These are phyloP conservation scores for Nannochloropsis salina DNA, from an alignment of 108 stramenopile species.

Conservation along the genomic window DNA sequence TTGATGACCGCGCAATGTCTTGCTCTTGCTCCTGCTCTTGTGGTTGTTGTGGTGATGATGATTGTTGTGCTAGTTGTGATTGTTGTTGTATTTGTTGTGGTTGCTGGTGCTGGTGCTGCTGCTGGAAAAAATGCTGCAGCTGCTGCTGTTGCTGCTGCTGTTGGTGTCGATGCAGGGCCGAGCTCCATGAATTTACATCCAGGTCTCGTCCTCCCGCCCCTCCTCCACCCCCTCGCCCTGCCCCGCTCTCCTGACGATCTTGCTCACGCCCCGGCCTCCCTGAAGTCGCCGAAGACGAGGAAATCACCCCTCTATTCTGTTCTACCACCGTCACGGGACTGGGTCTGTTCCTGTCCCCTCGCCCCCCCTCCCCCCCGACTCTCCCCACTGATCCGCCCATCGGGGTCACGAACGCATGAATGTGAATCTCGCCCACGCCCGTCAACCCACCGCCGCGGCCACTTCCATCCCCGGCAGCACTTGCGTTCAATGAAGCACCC, in stretches of 20 bases:
- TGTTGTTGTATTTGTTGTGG: neutral
- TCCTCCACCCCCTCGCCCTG: neutral
- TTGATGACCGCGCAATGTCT: neutral
- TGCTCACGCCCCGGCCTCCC: no score
- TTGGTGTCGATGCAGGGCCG: neutral
- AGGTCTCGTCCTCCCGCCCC: neutral
- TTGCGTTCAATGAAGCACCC: neutral
- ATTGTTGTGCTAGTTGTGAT: neutral
- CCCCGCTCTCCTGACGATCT: no score
- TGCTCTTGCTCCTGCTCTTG: neutral
- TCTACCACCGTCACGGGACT: no score
- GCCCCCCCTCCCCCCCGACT: neutral
- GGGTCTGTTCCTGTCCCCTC: neutral
- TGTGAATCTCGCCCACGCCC: neutral
- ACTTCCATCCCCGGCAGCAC: neutral
- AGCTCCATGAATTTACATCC: neutral
- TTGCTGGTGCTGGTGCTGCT: neutral
- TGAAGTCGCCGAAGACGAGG: no score
- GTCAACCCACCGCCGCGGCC: neutral
- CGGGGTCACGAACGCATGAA: neutral
- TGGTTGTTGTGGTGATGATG: neutral
- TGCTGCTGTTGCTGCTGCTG: neutral
- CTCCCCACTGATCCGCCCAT: conserved; percentile 13
- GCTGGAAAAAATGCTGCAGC: neutral
- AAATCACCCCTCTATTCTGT: no score